Evolutionary conservation across 2,329 filamentous ascomycete species (phyloP), one percentile per base, ranked within the genome.

Genomic region (Pseudocercospora eumusae): DNA sequence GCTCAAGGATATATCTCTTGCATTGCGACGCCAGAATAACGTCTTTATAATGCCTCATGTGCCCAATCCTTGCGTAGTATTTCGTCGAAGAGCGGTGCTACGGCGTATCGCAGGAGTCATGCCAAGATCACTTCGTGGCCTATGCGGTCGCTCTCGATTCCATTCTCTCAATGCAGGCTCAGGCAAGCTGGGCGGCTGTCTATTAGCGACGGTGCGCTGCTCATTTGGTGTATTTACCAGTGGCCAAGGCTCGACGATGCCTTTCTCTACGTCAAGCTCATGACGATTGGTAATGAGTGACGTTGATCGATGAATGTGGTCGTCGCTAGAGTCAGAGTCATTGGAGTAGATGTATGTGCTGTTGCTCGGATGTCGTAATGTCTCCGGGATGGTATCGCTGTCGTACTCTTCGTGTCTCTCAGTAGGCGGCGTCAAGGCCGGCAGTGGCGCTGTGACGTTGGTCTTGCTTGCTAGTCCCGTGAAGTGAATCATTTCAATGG

Each of bases 401-500:
- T 52, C 47, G 47, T 28, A 31, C 8, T 52, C 20, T 25, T 47
- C 47, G 4, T 52, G 47, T 7, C 23, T 52, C 23, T 31, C 25
- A 7, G 1, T 10, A 18, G 23, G 47, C 23, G 53, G n/a, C 10
- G 31, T 23, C 20, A 44, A 23, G 1, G 53, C 53, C 3, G 31
- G 33, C 4, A 27, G 31, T 8, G 53, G 53, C 11, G 21, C 21
- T 23, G 33, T 44, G 13, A 56, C 53, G 10, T 56, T 56, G 53
- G 18, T 56, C 31, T 44, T 40, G 31, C 53, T 56, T 5, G 27
- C 36, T 1, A 28, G 47, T 23, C 33, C 59, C 13, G 21, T 10
- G n/a, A 47, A 53, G 13, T 55, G 42, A 2, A 40, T 27, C 28
- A 61, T 44, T 25, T 64, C 56, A 15, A 62, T 44, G 8, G 57